phyloP scores from a whole-genome alignment of 208 protist genomes.

The Giardia duodenalis region DNA sequence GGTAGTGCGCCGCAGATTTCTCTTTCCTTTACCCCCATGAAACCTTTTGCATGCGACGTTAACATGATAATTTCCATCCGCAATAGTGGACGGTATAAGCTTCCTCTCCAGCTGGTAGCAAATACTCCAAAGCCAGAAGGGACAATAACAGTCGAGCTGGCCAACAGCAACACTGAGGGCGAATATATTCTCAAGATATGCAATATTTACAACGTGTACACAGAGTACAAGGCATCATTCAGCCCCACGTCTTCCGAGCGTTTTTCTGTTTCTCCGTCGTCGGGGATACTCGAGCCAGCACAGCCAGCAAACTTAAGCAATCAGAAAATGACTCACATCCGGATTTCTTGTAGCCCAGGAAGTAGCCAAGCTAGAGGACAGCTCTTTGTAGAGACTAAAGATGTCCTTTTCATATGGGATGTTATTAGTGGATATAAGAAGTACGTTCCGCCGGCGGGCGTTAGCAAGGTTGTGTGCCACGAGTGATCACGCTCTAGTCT shows the following conservation, averaged over 20 bases:
- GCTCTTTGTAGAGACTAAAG: conserved; percentile 22
- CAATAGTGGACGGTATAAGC: conserved; percentile 16
- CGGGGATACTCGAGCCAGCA: conserved; percentile 13
- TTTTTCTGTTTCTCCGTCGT: neutral
- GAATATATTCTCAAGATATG: neutral
- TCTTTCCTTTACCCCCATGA: neutral
- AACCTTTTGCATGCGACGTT: conserved; percentile 23
- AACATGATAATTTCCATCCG: neutral
- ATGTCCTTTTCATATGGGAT: conserved; percentile 26
- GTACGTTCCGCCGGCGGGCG: conserved; percentile 10
- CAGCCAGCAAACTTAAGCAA: neutral
- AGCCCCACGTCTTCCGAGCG: conserved; percentile 12
- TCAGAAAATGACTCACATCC: neutral
- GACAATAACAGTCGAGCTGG: neutral
- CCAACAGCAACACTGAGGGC: neutral
- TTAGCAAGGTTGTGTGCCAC: neutral
- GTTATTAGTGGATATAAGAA: conserved; percentile 27
- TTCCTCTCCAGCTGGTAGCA: neutral
- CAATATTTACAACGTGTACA: conserved; percentile 26
- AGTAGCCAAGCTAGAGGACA: neutral
- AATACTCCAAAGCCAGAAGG: neutral
- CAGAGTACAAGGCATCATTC: conserved; percentile 25
- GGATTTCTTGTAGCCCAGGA: neutral
- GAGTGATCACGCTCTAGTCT: neutral
- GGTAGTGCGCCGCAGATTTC: neutral